These are phyloP conservation scores for Blastomyces gilchristii DNA, from an alignment of 2,329 filamentous ascomycete genomes.

Conservation along the genomic window DNA sequence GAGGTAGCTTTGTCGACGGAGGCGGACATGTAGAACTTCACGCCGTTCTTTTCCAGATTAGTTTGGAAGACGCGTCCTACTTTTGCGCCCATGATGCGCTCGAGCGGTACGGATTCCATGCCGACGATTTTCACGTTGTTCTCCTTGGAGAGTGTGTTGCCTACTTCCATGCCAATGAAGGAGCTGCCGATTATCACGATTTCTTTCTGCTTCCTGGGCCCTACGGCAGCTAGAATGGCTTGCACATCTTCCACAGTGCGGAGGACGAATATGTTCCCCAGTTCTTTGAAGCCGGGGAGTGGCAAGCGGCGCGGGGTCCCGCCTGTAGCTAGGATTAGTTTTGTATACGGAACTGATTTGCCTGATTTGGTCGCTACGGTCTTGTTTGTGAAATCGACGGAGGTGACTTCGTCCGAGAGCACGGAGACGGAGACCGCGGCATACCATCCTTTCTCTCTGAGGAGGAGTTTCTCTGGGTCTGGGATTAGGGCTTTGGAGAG, in stretches of 20 bases:
- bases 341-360: conserved; percentile 65
- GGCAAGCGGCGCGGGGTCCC: conserved; percentile 67
- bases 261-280: conserved; percentile 79
- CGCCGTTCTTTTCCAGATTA: conserved; percentile 69
- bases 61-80: conserved; percentile 74
- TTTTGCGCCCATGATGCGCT: conserved; percentile 71
- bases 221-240: conserved; percentile 67
- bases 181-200: conserved; percentile 85
- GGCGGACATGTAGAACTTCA: conserved; percentile 78
- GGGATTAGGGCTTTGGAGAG: conserved; percentile 85
- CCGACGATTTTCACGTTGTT: conserved; percentile 82
- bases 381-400: conserved; percentile 65
- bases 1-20: conserved; percentile 74
- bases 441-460: conserved; percentile 69
- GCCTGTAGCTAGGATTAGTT: conserved; percentile 82
- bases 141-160: conserved; percentile 65
- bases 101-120: conserved; percentile 75
- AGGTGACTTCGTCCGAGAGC: conserved; percentile 52
- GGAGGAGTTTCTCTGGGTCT: conserved; percentile 67
- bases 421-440: conserved; percentile 49
- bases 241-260: conserved; percentile 67
- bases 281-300: conserved; percentile 71
- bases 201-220: conserved; percentile 67
- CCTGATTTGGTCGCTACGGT: conserved; percentile 65
- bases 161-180: conserved; percentile 98